Evolutionary conservation across 1,139 yeast species (phyloP).

Genomic region (Debaryomyces coudertii): DNA sequence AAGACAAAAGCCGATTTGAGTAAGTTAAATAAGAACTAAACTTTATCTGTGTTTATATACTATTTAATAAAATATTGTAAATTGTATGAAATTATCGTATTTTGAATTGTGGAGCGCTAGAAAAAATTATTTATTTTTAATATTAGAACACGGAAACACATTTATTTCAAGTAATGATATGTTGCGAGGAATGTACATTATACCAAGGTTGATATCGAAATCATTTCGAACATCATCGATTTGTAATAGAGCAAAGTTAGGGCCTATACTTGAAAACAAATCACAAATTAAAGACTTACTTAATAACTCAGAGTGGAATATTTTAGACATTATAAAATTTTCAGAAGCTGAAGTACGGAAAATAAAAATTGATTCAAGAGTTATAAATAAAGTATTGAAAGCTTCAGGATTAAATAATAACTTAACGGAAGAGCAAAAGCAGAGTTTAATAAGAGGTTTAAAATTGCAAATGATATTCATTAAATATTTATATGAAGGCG

Average conservation of each 20-base stretch:
- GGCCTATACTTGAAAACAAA: slow-evolving; percentile 2
- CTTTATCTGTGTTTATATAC: slow-evolving; percentile 6
- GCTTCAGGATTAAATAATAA: slow-evolving; percentile 49
- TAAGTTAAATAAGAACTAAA: slow-evolving; percentile 31
- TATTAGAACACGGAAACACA: background rate
- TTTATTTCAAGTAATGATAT: background rate
- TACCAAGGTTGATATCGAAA: background rate
- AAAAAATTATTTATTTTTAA: background rate
- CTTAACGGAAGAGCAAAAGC: slow-evolving; percentile 24
- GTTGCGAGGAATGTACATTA: background rate
- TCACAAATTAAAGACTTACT: slow-evolving; percentile 17
- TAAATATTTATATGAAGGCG: slow-evolving; percentile 40
- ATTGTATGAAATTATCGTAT: background rate
- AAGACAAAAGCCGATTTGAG: slow-evolving; percentile 64
- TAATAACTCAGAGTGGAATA: slow-evolving; percentile 33
- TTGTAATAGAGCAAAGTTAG: background rate
- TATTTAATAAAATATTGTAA: slow-evolving; percentile 7
- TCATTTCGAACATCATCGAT: slow-evolving; percentile 2
- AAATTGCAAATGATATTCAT: slow-evolving; percentile 51
- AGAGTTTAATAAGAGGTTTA: slow-evolving; percentile 34
- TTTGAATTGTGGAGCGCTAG: slow-evolving; percentile 3
- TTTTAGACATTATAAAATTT: slow-evolving; percentile 24
- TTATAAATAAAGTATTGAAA: slow-evolving; percentile 37
- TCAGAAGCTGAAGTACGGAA: slow-evolving; percentile 13
- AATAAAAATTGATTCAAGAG: slow-evolving; percentile 20